A percentile compares a stretch with the other conserved stretches of the same genome.
phyloP scores from a whole-genome alignment of 2,329 filamentous ascomycete genomes.

The Ceratocystis destructans region DNA sequence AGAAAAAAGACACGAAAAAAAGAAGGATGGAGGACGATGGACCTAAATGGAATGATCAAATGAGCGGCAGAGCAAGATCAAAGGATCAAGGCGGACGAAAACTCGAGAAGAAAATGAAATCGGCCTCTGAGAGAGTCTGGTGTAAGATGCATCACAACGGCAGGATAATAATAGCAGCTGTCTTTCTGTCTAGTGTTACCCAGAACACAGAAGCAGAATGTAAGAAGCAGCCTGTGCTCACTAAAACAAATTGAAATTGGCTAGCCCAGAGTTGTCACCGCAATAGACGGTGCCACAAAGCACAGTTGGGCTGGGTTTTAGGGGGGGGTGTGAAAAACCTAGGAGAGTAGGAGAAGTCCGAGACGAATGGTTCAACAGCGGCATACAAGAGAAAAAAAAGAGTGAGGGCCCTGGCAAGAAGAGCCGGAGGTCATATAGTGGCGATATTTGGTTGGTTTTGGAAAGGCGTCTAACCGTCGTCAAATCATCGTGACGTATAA shows the following conservation, averaged over 20 bases:
- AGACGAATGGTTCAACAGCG: too few species aligned
- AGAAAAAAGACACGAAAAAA: background rate
- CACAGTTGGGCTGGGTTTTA: background rate
- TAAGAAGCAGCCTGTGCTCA: background rate
- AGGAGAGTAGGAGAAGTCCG: too few species aligned
- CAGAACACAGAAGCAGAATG: background rate
- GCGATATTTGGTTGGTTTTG: too few species aligned
- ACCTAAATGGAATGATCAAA: conserved; percentile 5
- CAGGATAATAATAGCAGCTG: background rate
- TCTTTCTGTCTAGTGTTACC: background rate
- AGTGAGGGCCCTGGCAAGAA: too few species aligned
- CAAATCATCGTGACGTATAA: background rate
- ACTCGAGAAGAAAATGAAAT: background rate
- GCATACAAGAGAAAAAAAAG: too few species aligned
- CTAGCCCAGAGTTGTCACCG: background rate
- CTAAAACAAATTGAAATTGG: background rate
- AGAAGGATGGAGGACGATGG: background rate
- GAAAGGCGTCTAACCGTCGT: too few species aligned
- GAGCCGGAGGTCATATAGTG: too few species aligned
- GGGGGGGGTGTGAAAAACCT: background rate
- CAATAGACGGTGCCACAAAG: background rate
- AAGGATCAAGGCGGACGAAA: conserved; percentile 1
- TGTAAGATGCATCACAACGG: background rate
- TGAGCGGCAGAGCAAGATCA: background rate
- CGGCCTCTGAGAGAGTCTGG: background rate